Conservation (phyloP, 73 alveolate species). For the Blepharisma japonicum region DNA sequence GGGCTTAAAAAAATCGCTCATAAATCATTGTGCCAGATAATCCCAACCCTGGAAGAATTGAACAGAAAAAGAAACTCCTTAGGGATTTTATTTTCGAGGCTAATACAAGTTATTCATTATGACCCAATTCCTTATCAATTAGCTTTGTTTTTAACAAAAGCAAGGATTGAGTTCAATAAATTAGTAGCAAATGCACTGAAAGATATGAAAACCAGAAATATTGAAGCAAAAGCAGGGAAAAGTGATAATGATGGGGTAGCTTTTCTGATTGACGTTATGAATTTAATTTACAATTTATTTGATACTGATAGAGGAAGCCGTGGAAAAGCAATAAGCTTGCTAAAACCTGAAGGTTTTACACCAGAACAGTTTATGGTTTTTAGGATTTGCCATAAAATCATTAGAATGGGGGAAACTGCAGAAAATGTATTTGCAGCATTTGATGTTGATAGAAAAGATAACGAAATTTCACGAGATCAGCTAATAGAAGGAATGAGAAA, state of each 20-base stretch:
- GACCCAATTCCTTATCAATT: conserved; percentile 19
- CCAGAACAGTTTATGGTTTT: conserved; percentile 11
- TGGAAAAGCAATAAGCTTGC: neutral
- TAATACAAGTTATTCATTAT: conserved; percentile 10
- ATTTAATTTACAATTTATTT: conserved; percentile 3
- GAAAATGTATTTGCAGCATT: neutral
- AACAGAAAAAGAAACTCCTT: neutral
- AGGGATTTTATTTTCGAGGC: conserved; percentile 1
- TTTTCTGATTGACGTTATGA: conserved; percentile 12
- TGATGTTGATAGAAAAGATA: conserved; percentile 18
- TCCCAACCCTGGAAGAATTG: neutral
- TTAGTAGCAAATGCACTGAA: neutral
- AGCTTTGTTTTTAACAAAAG: conserved; percentile 16
- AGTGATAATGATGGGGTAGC: neutral
- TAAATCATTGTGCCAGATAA: neutral
- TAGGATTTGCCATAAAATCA: conserved; percentile 25
- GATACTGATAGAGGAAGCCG: neutral
- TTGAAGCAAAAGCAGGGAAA: neutral
- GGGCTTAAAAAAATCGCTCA: conserved; percentile 23
- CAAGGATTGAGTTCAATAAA: conserved; percentile 15
- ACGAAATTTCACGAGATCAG: neutral
- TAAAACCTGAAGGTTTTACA: neutral
- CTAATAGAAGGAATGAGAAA: neutral
- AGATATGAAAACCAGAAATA: neutral
- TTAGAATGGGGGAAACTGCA: neutral